phyloP scores from a whole-genome alignment of 2,329 filamentous ascomycete genomes.

The Endocalyx cinctus region DNA sequence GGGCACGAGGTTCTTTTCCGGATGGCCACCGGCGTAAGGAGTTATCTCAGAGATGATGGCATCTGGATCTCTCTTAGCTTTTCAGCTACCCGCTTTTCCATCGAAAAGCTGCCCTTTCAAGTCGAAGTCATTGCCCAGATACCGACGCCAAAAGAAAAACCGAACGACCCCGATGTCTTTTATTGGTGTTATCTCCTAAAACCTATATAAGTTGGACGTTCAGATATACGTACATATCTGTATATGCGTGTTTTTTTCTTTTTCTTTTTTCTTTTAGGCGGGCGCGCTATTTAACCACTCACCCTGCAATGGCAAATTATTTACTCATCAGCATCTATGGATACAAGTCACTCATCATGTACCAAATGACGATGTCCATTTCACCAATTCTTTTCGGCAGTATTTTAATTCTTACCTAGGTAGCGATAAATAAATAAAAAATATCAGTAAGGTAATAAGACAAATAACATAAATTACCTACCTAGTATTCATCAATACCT shows the following conservation, averaged over 20 bases:
- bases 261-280: constrained; percentile 1
- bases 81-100: constrained; percentile 36
- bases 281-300: no score
- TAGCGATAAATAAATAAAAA: no score
- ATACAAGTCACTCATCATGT: no score
- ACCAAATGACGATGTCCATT: no score
- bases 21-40: constrained; percentile 34
- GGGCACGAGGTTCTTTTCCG: constrained; percentile 31
- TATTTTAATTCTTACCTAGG: no score
- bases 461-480: no score
- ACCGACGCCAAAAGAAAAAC: constrained; percentile 33
- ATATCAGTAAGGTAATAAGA: no score
- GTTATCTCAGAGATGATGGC: constrained; percentile 30
- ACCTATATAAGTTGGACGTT: constrained; percentile 15
- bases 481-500: no score
- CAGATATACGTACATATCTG: no score
- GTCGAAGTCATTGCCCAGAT: constrained; percentile 38
- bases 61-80: constrained; percentile 47
- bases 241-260: neutral
- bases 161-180: constrained; percentile 42
- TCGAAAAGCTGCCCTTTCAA: constrained; percentile 34
- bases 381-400: neutral
- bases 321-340: no score
- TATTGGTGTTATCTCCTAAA: constrained; percentile 41
- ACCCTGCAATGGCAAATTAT: no score